Evolutionary conservation across 371 early-diverging fungal genomes (phyloP), one percentile per base, ranked within the genome.

Genomic region (Chytridium lagenaria): DNA sequence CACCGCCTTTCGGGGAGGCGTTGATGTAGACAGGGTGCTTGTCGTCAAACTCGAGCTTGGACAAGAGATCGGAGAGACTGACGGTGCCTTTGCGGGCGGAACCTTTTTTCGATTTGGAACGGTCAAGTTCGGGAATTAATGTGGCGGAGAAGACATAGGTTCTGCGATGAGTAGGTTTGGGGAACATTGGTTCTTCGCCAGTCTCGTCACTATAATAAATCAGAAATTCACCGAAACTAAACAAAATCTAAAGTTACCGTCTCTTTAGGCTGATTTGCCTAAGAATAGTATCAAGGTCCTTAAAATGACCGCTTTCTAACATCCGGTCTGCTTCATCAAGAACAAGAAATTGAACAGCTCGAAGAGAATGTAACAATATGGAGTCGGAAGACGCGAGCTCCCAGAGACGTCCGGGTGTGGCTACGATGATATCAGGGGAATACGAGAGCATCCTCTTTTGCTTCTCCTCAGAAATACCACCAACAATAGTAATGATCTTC

Each of bases 291-390:
- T 88, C 73, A 12, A 91, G 85, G 82, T 94, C 93, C 2, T 90
- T 89, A 75, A 96, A 97, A 78, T 96, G 95, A 1, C 96, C 97
- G 30, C 85, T 85, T 76, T 97, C 97, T 23, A 98, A 80, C 94
- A 98, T 94, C 72, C 98, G 89, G 84, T 99, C 99, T 1, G 98
- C 99, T 84, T 99, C 99, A 86, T 99, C 99, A 51, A 99, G 80
- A 0, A 97, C 94, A 66, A 98, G 74, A 73, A 87, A 94, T 85
- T 64, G 66, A 50, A 78, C 73, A 33, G 75, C 72, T 7, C 69
- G 50, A n/a, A 87, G 71, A 19, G 82, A 78, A 33, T 81, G 76
- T 1, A 85, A 76, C 10, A 84, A 83, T 31, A 77, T 72, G 15
- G 85, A 88, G 77, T 83, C 87, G 85, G 90, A 89, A 1, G 91